Percentiles rank a stretch among this genome's conserved stretches.
These are phyloP conservation scores for Phytopythium sindhum DNA, from an alignment of 352 stramenopile species.

Conservation along the genomic window DNA sequence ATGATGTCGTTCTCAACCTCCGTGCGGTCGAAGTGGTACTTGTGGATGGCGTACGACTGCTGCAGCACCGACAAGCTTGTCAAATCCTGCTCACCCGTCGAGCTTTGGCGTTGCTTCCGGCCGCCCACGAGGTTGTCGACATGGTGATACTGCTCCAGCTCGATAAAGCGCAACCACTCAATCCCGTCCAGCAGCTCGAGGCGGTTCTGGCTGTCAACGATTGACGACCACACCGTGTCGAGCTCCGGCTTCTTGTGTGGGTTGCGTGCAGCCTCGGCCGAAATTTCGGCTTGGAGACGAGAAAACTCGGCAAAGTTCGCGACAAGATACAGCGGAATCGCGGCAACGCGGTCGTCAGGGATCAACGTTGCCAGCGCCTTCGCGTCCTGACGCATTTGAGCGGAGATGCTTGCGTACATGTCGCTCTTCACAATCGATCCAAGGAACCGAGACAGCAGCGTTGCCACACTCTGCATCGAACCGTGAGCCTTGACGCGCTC, in stretches of 20 bases:
- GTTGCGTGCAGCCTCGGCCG: constrained; percentile 7
- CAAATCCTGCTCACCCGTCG: constrained; percentile 15
- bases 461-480: constrained; percentile 12
- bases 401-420: constrained; percentile 29
- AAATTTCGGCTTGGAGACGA: constrained; percentile 23
- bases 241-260: constrained; percentile 20
- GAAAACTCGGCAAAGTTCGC: constrained; percentile 49
- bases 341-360: not conserved
- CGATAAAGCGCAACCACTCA: constrained; percentile 70
- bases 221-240: constrained; percentile 31
- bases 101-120: not conserved
- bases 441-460: constrained; percentile 51
- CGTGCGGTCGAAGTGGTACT: constrained; percentile 68
- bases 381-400: constrained; percentile 21
- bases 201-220: constrained; percentile 35
- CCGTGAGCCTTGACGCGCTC: constrained; percentile 11
- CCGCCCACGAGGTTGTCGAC: constrained; percentile 38
- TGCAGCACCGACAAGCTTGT: constrained; percentile 63
- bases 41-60: constrained; percentile 80
- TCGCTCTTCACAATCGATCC: constrained; percentile 49
- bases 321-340: constrained; percentile 40
- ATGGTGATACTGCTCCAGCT: constrained; percentile 57
- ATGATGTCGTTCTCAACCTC: constrained; percentile 71
- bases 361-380: constrained; percentile 18
- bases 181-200: constrained; percentile 55